Conservation (phyloP, 2,329 filamentous ascomycete genomes). For the Fusarium piperis region DNA sequence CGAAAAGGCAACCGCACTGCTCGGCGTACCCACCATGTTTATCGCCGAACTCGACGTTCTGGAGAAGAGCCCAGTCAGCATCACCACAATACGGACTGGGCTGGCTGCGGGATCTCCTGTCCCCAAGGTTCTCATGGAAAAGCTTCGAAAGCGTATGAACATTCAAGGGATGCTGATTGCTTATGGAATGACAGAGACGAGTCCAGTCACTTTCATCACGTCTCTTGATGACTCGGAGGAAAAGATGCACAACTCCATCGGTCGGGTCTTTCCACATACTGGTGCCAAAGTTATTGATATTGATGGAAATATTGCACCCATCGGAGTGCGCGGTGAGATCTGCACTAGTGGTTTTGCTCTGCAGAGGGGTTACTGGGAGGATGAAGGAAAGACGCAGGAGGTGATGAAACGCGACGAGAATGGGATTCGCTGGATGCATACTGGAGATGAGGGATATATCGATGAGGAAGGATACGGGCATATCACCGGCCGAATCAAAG, state of each 20-base stretch:
- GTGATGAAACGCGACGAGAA: constrained; percentile 42
- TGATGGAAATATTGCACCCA: constrained; percentile 60
- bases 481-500: constrained; percentile 76
- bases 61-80: neutral
- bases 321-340: constrained; percentile 69
- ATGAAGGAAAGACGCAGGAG: constrained; percentile 48
- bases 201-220: constrained; percentile 69
- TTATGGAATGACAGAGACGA: constrained; percentile 75
- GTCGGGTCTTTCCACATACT: constrained; percentile 68
- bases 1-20: constrained; percentile 62
- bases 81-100: neutral
- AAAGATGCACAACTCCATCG: constrained; percentile 71
- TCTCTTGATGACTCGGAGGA: constrained; percentile 71
- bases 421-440: constrained; percentile 63
- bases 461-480: constrained; percentile 54
- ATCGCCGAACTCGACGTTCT: constrained; percentile 66
- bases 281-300: constrained; percentile 71
- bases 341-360: constrained; percentile 69
- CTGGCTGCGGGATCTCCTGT: neutral
- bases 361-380: constrained; percentile 72
- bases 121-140: neutral
- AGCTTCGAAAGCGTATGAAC: neutral
- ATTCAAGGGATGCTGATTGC: constrained; percentile 33
- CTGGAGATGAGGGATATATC: constrained; percentile 64
- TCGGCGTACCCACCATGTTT: constrained; percentile 75